phyloP scores from a whole-genome alignment of 1,139 yeast genomes.

The Sugiyamaella castrensis region DNA sequence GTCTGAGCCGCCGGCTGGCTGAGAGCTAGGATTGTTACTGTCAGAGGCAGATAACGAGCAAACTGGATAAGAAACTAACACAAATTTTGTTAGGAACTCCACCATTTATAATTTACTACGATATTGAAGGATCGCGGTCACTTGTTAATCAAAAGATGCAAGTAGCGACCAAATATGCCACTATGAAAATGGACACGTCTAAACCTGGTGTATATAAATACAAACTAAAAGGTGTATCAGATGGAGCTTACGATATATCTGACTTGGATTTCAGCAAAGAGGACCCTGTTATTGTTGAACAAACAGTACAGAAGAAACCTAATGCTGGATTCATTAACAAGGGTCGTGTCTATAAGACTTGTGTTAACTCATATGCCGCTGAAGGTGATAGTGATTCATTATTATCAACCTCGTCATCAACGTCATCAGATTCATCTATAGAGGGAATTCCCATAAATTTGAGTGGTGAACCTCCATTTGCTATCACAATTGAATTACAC shows the following conservation, averaged over 20 bases:
- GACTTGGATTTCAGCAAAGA: slow-evolving; percentile 32
- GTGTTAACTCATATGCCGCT: slow-evolving; percentile 38
- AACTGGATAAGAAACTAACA: slow-evolving; percentile 15
- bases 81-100: slow-evolving; percentile 39
- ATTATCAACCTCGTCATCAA: too few relatives aligned
- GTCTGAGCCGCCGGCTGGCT: too few relatives aligned
- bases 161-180: slow-evolving; percentile 51
- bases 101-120: slow-evolving; percentile 74
- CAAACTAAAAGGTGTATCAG: slow-evolving; percentile 60
- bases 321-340: slow-evolving; percentile 48
- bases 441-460: slow-evolving; percentile 56
- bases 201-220: slow-evolving; percentile 60
- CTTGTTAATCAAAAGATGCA: slow-evolving; percentile 41
- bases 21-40: too few relatives aligned
- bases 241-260: slow-evolving; percentile 53
- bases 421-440: slow-evolving; percentile 32
- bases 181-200: slow-evolving; percentile 40
- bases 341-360: slow-evolving; percentile 52
- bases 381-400: slow-evolving; percentile 10
- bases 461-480: slow-evolving; percentile 64
- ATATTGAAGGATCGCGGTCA: slow-evolving; percentile 60
- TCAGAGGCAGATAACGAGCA: too few relatives aligned
- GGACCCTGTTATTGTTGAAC: slow-evolving; percentile 49
- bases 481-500: slow-evolving; percentile 50
- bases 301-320: slow-evolving; percentile 63